These are phyloP conservation scores for Telopea speciosissima DNA, from an alignment of 177 flowering plant genomes.

Conservation along the genomic window DNA sequence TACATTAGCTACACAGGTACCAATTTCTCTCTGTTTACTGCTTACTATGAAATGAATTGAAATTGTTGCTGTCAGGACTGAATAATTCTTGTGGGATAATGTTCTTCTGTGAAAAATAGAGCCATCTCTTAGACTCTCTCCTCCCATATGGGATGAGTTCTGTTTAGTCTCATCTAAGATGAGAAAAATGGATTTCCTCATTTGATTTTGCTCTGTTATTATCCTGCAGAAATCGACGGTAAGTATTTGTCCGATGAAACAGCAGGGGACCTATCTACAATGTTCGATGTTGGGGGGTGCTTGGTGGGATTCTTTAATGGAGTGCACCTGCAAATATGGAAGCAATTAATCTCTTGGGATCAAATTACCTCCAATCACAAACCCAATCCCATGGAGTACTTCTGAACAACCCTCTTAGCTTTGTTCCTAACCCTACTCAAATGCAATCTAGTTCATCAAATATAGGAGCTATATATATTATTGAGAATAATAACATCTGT, in stretches of 20 bases:
- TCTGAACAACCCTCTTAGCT: conserved; percentile 1
- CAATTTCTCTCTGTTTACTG: neutral
- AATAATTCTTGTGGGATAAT: too few species aligned
- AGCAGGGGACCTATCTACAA: conserved; percentile 13
- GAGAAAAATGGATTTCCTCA: neutral
- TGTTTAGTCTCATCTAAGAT: neutral
- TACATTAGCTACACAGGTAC: conserved; percentile 40
- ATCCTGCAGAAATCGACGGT: conserved; percentile 47
- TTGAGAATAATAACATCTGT: too few species aligned
- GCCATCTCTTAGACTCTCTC: too few species aligned
- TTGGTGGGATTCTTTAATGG: conserved; percentile 16
- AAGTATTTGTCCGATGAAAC: conserved; percentile 10
- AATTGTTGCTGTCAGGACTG: too few species aligned
- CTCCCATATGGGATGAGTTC: too few species aligned
- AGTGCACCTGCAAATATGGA: conserved; percentile 19
- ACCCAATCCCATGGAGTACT: conserved; percentile 14
- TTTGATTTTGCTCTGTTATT: neutral
- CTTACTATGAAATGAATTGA: too few species aligned
- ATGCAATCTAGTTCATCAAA: conserved; percentile 1
- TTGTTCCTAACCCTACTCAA: neutral
- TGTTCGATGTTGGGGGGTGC: conserved; percentile 19
- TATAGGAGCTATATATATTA: conserved; percentile 8
- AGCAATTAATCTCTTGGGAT: conserved; percentile 13
- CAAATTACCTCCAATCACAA: neutral
- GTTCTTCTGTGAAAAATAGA: too few species aligned